Percentiles rank a stretch among this genome's conserved stretches.
Evolutionary conservation across 768 basidiomycete genomes (phyloP).

Genomic region (Gautieria morchelliformis): DNA sequence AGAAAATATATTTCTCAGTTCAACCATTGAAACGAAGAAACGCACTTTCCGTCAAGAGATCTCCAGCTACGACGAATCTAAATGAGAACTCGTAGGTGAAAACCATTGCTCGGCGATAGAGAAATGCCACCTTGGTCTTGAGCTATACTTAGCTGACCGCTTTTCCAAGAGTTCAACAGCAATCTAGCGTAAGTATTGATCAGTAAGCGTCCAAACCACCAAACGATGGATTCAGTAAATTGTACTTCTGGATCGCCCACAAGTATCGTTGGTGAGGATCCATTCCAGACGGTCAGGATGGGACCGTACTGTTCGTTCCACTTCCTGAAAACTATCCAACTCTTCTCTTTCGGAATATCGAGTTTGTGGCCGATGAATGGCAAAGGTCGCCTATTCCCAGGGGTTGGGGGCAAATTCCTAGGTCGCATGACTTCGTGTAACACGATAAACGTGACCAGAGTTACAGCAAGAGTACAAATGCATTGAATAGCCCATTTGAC

Average conservation of each 20-base stretch:
- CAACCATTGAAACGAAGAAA: background rate
- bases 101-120: background rate
- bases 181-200: background rate
- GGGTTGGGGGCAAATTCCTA: slow-evolving; percentile 10
- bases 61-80: slow-evolving; percentile 13
- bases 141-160: slow-evolving; percentile 13
- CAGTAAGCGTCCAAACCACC: background rate
- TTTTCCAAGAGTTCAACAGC: slow-evolving; percentile 13
- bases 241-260: slow-evolving; percentile 4
- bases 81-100: background rate
- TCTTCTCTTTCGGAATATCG: slow-evolving; percentile 12
- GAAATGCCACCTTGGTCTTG: slow-evolving; percentile 11
- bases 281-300: slow-evolving; percentile 14
- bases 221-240: background rate
- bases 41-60: slow-evolving; percentile 13
- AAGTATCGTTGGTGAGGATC: slow-evolving; percentile 14
- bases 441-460: background rate
- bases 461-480: background rate
- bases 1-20: background rate
- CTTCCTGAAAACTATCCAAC: slow-evolving; percentile 12
- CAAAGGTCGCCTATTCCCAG: slow-evolving; percentile 9
- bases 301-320: slow-evolving; percentile 13
- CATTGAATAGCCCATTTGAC: background rate
- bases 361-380: slow-evolving; percentile 10
- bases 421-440: slow-evolving; percentile 7